Base-by-base conservation (phyloP, 345 rosid genomes). In the Eucalyptus shirleyi region DNA sequence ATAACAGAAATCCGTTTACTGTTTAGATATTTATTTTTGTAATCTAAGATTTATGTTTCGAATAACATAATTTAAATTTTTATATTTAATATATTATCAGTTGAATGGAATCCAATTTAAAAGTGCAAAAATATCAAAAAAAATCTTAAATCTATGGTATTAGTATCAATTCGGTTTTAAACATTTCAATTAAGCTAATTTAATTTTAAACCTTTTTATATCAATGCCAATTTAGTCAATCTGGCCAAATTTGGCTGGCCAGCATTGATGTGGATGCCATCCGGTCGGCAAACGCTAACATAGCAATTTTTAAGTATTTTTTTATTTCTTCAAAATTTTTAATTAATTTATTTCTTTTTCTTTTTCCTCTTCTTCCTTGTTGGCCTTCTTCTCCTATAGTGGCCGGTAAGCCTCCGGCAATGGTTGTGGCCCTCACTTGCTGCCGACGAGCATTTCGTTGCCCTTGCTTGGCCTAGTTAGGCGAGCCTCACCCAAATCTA, bases 261-360 rank as follows among this genome's bases (percentile, higher is more conserved):
- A 0, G 0, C 0, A 51, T 1, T 0, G 0, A 18, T 0, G 2
- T 51, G 0, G 4, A 51, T 0, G 2, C 0, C 0, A 1, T 18
- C 8, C 8, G 0, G 1, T 1, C 7, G 0, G 1, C 9, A 18
- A 51, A 53, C 0, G 9, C 4, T 53, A 53, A 53, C 0, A 0
- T 19, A 2, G 26, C 11, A 53, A 19, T 53, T 53, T 53, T 19
- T 3, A 53, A 53, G 10, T 53, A 18, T 1, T 51, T 51, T 6
- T 50, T 16, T 50, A 16, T 51, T 6, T 1, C 3, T 51, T 17
- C 1, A 7, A 7, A 7, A 8, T 17, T 53, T 53, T 19, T 7
- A 19, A 53, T 19, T 51, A 7, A 0, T 6, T 7, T 17, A 18
- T 50, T 47, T 47, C 1, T 6, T 6, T 6, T 50, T 6, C 2